Evolutionary conservation across 805 yeast species (phyloP), one percentile per base, ranked within the genome.

Genomic region (Sungouiella thailandica): DNA sequence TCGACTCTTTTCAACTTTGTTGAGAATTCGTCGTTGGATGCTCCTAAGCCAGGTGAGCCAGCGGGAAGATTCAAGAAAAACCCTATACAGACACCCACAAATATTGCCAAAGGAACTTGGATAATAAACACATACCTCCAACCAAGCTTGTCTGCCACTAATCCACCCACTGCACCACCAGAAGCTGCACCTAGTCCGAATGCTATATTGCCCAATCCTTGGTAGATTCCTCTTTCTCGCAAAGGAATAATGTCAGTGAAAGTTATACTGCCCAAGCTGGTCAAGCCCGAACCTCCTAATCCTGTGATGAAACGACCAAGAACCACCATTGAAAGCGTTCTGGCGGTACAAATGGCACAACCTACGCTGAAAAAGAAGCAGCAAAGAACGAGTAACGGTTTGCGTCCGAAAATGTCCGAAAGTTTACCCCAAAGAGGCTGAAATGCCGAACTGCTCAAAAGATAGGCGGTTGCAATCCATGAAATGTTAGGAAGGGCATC

Each of bases 111-210:
- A 7, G 28, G 28, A 26, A 26, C 18, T 17, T 26, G 28, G 18
- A 13, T 8, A 5, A 26, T 16, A n/a, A 26, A 26, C 28, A 26
- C 28, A 13, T 26, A 26, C 13, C 17, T 13, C 28, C 28, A 26
- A 5, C 28, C 28, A 7, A 26, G 7, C 5, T 8, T 14, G 28
- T 26, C 28, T 26, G 28, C 28, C 11, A 26, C 17, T 7, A 14
- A 26, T 7, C 28, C 28, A 7, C 28, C 28, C 11, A 26, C 18
- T 9, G 18, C 28, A 5, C 28, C 28, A 6, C 28, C 28, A 9
- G 28, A 26, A n/a, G 28, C 28, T 14, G 28, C 28, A 13, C 28
- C 28, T 16, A 26, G 7, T 13, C 28, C 28, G 14, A 26, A 26
- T 14, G 28, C 28, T 13, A 26, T 26, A 17, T 26, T 26, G n/a